Conservation (phyloP, 2,329 filamentous ascomycete species). For the Aspergillus brunneoviolaceus region DNA sequence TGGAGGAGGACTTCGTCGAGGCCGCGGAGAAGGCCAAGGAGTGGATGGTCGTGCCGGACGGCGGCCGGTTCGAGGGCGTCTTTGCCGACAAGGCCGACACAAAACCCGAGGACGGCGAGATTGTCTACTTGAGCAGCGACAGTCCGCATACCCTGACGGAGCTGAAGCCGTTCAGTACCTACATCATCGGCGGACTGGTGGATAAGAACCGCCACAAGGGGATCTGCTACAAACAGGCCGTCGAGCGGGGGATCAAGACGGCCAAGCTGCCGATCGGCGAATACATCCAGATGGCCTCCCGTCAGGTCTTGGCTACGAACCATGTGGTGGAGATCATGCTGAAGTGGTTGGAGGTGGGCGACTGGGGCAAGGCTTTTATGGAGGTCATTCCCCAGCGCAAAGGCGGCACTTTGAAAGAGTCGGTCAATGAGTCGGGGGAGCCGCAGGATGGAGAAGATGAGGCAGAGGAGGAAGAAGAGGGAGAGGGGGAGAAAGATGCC, state of each 20-base stretch:
- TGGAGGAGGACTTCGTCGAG: conserved; percentile 70
- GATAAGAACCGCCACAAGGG: conserved; percentile 97
- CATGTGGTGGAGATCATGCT: conserved; percentile 98
- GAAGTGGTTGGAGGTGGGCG: conserved; percentile 81
- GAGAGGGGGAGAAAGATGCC: conserved; percentile 4
- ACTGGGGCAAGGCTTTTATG: conserved; percentile 90
- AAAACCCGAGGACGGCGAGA: conserved; percentile 51
- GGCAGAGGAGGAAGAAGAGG: conserved; percentile 11
- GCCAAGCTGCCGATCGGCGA: conserved; percentile 94
- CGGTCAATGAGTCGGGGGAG: conserved; percentile 5
- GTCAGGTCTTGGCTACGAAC: conserved; percentile 86
- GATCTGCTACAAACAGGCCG: conserved; percentile 81
- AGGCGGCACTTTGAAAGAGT: conserved; percentile 64
- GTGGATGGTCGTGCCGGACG: conserved; percentile 61
- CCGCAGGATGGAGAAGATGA: conserved; percentile 28
- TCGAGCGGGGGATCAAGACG: conserved; percentile 73
- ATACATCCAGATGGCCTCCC: conserved; percentile 85
- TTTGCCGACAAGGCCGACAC: conserved; percentile 48
- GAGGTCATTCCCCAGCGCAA: conserved; percentile 88
- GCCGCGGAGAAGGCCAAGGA: conserved; percentile 65
- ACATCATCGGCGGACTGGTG: conserved; percentile 90
- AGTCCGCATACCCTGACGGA: conserved; percentile 80
- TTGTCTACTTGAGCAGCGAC: conserved; percentile 90
- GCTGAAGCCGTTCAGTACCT: conserved; percentile 83
- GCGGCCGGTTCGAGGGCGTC: conserved; percentile 60